Evolutionary conservation across 331 rosid species (phyloP).

Genomic region (Spiraea crenata): DNA sequence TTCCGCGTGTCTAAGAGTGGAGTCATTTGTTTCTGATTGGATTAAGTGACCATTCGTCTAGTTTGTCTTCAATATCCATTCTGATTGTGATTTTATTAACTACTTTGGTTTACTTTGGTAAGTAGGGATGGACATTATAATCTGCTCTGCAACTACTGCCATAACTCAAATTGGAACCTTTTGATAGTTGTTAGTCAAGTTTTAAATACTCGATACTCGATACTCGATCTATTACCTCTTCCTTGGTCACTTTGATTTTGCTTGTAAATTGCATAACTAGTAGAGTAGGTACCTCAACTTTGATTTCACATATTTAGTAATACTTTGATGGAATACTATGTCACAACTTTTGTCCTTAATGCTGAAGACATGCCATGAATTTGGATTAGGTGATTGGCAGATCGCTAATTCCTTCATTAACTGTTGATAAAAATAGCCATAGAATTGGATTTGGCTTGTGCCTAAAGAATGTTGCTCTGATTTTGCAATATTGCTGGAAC

Average conservation of each 20-base stretch:
- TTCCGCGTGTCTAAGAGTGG: neutral
- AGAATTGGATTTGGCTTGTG: neutral
- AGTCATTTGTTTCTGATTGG: neutral
- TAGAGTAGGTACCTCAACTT: neutral
- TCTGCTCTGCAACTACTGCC: neutral
- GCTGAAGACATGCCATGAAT: neutral
- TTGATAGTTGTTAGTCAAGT: neutral
- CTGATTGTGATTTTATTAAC: neutral
- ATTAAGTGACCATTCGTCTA: neutral
- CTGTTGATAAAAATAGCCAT: neutral
- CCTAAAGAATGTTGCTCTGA: neutral
- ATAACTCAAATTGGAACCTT: neutral
- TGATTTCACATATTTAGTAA: neutral
- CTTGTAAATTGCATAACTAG: neutral
- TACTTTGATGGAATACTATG: neutral
- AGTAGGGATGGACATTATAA: neutral
- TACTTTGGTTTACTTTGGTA: neutral
- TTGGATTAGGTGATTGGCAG: neutral
- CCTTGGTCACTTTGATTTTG: neutral
- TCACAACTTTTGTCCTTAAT: neutral
- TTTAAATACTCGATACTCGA: neutral
- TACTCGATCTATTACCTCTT: neutral
- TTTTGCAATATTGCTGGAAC: conserved; percentile 5
- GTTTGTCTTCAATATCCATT: neutral
- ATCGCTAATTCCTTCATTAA: neutral